Percentiles rank a stretch among this genome's conserved stretches.
phyloP scores from a whole-genome alignment of 306 rosid species.

The Sesbania bispinosa region DNA sequence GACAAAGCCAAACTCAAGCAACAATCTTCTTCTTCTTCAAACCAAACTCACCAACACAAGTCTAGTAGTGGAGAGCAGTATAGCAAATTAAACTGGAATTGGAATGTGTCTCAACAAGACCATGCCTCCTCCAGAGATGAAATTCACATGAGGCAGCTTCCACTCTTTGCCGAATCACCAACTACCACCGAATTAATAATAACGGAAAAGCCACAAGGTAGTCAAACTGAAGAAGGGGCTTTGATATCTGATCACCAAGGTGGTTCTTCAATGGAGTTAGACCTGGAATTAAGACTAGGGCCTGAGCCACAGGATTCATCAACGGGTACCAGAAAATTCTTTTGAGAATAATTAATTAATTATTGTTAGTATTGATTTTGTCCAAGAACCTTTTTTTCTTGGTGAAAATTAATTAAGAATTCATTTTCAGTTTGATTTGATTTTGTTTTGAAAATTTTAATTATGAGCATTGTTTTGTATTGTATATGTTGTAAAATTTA shows the following conservation, averaged over 20 bases:
- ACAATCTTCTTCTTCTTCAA: constrained; percentile 41
- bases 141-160: constrained; percentile 35
- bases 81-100: constrained; percentile 8
- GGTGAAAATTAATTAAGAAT: constrained; percentile 6
- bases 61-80: neutral
- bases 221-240: constrained; percentile 12
- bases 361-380: neutral
- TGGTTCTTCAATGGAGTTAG: constrained; percentile 40
- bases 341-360: constrained; percentile 19
- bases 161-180: constrained; percentile 45
- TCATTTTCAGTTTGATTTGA: neutral
- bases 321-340: constrained; percentile 59
- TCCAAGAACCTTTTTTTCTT: constrained; percentile 8
- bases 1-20: constrained; percentile 76
- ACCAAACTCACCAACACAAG: neutral
- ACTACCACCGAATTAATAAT: neutral
- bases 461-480: constrained; percentile 8
- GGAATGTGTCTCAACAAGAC: constrained; percentile 30
- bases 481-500: constrained; percentile 5
- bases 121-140: constrained; percentile 15
- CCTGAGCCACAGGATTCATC: constrained; percentile 54
- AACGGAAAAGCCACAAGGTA: no score
- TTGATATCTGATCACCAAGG: neutral
- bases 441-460: neutral
- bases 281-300: constrained; percentile 91